Conservation (phyloP, 257 asterid genomes). For the Phtheirospermum japonicum region DNA sequence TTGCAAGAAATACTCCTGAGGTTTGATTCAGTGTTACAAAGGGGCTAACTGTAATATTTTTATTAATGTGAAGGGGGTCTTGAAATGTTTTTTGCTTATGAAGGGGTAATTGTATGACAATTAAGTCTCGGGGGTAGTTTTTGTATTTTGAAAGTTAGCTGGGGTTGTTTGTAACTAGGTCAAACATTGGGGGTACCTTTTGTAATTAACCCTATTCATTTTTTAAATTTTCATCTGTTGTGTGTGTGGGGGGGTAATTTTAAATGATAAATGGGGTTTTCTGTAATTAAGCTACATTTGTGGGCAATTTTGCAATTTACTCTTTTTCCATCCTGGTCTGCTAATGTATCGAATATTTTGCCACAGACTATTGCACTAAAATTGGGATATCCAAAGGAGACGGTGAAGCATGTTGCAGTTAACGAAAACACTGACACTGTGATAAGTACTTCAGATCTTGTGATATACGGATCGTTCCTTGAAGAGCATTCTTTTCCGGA, state of each 20-base stretch:
- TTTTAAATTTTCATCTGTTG: no score
- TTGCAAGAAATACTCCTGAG: no score
- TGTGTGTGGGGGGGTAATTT: no score
- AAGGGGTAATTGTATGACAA: not conserved
- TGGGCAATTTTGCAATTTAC: not conserved
- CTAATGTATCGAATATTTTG: slow-evolving; percentile 25
- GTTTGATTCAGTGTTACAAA: no score
- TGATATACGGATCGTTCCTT: slow-evolving; percentile 79
- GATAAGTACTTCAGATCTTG: slow-evolving; percentile 60
- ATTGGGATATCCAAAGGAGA: slow-evolving; percentile 68
- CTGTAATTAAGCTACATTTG: not conserved
- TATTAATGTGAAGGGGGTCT: no score
- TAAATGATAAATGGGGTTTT: not conserved
- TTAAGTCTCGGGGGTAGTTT: not conserved
- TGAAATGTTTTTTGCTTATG: not conserved
- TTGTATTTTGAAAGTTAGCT: not conserved
- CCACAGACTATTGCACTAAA: slow-evolving; percentile 65
- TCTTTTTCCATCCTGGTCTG: not conserved
- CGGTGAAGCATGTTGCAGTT: slow-evolving; percentile 50
- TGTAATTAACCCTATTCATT: no score
- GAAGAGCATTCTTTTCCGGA: slow-evolving; percentile 77
- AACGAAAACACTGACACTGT: slow-evolving; percentile 45
- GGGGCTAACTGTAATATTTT: no score
- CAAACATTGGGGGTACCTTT: no score
- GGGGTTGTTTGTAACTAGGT: not conserved